Percentiles rank a stretch among this genome's conserved stretches.
Evolutionary conservation across 305 asterid genomes (phyloP).

Genomic region (Fraxinus nigra): DNA sequence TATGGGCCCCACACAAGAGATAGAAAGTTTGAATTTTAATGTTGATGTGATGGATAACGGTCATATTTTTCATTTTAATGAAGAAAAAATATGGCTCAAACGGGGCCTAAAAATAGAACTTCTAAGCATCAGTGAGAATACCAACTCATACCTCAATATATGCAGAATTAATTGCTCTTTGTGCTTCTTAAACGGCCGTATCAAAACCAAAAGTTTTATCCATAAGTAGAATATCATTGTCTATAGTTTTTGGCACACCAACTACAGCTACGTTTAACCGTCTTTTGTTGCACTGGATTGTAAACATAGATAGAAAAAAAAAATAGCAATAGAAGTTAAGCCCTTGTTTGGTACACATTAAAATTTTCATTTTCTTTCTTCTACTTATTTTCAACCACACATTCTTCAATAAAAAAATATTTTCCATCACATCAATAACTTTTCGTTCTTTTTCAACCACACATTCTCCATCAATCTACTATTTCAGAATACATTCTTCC

Average conservation of each 20-base stretch:
- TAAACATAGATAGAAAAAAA: constrained; percentile 12
- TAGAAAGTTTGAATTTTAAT: too few relatives aligned
- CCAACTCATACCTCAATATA: constrained; percentile 70
- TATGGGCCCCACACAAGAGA: too few relatives aligned
- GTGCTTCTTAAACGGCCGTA: constrained; percentile 99
- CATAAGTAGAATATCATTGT: constrained; percentile 92
- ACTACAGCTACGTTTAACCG: constrained; percentile 72
- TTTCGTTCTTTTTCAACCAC: too few relatives aligned
- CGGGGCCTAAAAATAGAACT: background rate
- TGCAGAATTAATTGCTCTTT: constrained; percentile 88
- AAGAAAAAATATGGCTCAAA: too few relatives aligned
- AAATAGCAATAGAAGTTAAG: background rate
- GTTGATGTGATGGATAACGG: too few relatives aligned
- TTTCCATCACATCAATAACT: background rate
- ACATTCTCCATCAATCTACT: too few relatives aligned
- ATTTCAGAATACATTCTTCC: too few relatives aligned
- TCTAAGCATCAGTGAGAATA: background rate
- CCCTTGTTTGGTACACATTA: too few relatives aligned
- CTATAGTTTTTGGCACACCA: constrained; percentile 97
- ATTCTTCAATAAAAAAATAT: too few relatives aligned
- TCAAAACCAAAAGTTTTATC: constrained; percentile 98
- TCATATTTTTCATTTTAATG: too few relatives aligned
- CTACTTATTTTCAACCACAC: too few relatives aligned
- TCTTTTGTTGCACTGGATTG: constrained; percentile 65
- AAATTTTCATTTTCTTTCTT: too few relatives aligned